Conservation (phyloP, 2,329 filamentous ascomycete genomes). For the Claviceps paspali region DNA sequence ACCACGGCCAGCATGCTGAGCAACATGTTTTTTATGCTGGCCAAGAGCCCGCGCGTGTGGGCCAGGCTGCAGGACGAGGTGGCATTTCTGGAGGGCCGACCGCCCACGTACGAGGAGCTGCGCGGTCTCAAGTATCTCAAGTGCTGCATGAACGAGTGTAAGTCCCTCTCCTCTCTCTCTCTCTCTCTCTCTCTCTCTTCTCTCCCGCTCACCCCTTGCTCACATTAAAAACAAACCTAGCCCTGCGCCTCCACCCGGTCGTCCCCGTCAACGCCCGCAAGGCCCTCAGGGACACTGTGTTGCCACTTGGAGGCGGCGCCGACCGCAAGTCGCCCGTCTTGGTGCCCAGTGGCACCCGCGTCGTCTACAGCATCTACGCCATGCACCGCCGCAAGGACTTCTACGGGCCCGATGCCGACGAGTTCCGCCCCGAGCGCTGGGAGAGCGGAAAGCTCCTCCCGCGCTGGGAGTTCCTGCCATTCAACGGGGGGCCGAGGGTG, state of each 20-base stretch:
- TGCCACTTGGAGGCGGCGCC: constrained; percentile 34
- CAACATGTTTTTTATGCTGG: constrained; percentile 30
- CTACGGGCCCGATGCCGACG: constrained; percentile 22
- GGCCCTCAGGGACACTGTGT: constrained; percentile 29
- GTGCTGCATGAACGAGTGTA: constrained; percentile 12
- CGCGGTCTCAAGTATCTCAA: constrained; percentile 9
- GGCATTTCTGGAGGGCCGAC: constrained; percentile 6
- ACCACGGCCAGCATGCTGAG: constrained; percentile 35
- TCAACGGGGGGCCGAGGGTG: constrained; percentile 30
- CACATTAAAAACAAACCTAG: constrained; percentile 7
- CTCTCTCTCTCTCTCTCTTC: not conserved
- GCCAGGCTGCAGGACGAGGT: not conserved
- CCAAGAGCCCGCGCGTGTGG: constrained; percentile 10
- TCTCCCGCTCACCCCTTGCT: not conserved
- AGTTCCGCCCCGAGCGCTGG: constrained; percentile 29
- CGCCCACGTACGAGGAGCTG: constrained; percentile 10
- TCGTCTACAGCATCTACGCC: constrained; percentile 24
- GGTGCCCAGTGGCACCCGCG: constrained; percentile 27
- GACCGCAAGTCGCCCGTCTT: constrained; percentile 30
- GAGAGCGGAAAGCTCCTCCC: constrained; percentile 13
- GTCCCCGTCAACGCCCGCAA: constrained; percentile 31
- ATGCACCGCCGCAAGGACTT: constrained; percentile 24
- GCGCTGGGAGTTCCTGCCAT: constrained; percentile 29
- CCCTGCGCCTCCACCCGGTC: constrained; percentile 30
- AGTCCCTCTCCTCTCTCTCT: not conserved